These are phyloP conservation scores for Plectosphaerella plurivora DNA, from an alignment of 2,329 filamentous ascomycete species.

Conservation along the genomic window DNA sequence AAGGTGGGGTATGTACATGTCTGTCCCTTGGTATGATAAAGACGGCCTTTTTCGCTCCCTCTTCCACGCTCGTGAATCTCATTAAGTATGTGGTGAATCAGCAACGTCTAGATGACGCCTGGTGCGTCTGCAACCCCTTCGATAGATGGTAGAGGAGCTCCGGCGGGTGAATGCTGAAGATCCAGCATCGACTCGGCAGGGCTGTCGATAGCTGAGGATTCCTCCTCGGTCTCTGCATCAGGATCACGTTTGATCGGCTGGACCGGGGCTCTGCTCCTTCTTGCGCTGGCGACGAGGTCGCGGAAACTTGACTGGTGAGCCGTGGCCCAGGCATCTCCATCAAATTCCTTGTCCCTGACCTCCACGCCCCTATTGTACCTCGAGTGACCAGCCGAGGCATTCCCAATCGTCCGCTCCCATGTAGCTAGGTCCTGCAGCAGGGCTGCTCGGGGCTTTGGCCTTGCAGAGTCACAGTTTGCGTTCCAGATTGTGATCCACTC, in stretches of 20 bases:
- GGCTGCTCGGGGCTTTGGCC: conserved; percentile 65
- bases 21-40: too few relatives aligned
- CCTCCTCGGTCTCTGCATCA: too few relatives aligned
- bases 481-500: conserved; percentile 98
- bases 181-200: too few relatives aligned
- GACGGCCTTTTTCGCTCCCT: too few relatives aligned
- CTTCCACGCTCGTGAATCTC: too few relatives aligned
- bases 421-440: conserved; percentile 73
- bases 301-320: conserved; percentile 74
- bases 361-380: conserved; percentile 23
- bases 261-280: conserved; percentile 44
- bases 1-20: too few relatives aligned
- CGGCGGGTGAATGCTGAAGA: too few relatives aligned
- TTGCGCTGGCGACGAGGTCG: conserved; percentile 73
- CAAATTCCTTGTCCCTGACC: conserved; percentile 88
- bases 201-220: too few relatives aligned
- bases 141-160: too few relatives aligned
- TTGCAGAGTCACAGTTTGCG: conserved; percentile 84
- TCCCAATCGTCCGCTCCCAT: conserved; percentile 69
- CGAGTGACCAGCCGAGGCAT: conserved; percentile 10
- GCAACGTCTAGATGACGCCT: too few relatives aligned
- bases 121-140: too few relatives aligned
- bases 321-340: conserved; percentile 69
- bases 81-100: too few relatives aligned
- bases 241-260: conserved; percentile 17